Conservation (phyloP, 2,329 filamentous ascomycete genomes). For the Furcasterigmium furcatum region DNA sequence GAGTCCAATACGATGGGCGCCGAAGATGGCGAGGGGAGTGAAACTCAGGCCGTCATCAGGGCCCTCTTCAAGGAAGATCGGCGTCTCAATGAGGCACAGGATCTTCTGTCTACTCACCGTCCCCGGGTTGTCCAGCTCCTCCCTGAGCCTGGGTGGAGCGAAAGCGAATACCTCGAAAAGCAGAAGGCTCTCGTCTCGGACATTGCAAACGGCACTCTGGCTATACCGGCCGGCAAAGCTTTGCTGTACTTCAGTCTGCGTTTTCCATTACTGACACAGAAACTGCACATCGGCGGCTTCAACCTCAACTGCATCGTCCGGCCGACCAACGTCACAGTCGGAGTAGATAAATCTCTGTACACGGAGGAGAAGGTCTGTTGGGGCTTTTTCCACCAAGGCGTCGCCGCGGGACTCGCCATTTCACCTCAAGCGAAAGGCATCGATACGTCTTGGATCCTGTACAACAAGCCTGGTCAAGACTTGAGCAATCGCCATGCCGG, state of each 20-base stretch:
- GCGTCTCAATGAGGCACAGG: slow-evolving; percentile 80
- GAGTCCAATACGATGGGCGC: slow-evolving; percentile 57
- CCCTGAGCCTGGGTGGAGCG: slow-evolving; percentile 73
- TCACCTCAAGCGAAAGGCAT: slow-evolving; percentile 88
- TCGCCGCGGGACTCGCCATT: slow-evolving; percentile 88
- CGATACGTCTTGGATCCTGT: slow-evolving; percentile 97
- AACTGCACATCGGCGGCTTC: slow-evolving; percentile 85
- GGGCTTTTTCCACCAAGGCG: slow-evolving; percentile 97
- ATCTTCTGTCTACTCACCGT: slow-evolving; percentile 80
- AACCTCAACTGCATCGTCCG: slow-evolving; percentile 90
- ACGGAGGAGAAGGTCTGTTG: slow-evolving; percentile 97
- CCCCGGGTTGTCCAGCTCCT: slow-evolving; percentile 75
- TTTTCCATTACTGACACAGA: slow-evolving; percentile 87
- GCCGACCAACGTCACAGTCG: slow-evolving; percentile 86
- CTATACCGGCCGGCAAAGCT: slow-evolving; percentile 81
- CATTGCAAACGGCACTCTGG: slow-evolving; percentile 82
- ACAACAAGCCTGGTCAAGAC: slow-evolving; percentile 86
- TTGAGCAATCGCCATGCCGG: slow-evolving; percentile 95
- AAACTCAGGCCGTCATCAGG: slow-evolving; percentile 78
- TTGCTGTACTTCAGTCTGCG: slow-evolving; percentile 86
- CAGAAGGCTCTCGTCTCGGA: slow-evolving; percentile 89
- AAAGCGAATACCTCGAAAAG: slow-evolving; percentile 83
- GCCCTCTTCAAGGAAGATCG: slow-evolving; percentile 90
- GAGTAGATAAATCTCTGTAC: slow-evolving; percentile 83
- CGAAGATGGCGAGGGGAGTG: slow-evolving; percentile 78